A percentile compares a stretch with the other conserved stretches of the same genome.
These are phyloP conservation scores for Camellia japonica DNA, from an alignment of 148 eudicot genomes.

Conservation along the genomic window DNA sequence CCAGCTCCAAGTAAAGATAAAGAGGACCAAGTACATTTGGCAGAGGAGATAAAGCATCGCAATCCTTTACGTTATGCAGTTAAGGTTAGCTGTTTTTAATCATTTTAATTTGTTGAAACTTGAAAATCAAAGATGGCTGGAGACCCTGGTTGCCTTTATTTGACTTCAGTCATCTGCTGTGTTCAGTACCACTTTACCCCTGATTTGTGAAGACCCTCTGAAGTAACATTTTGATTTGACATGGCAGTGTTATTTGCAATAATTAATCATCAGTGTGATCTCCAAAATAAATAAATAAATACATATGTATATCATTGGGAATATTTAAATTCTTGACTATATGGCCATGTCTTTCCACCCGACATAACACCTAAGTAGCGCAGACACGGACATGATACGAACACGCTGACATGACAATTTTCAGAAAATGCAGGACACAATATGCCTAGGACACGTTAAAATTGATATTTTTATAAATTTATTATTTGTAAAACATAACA, in stretches of 20 bases:
- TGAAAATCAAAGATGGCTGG: background rate
- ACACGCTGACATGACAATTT: too few relatives aligned
- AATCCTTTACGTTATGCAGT: slow-evolving; percentile 88
- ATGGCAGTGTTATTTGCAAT: background rate
- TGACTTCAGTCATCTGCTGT: background rate
- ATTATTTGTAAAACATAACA: too few relatives aligned
- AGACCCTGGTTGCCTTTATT: background rate
- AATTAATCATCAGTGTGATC: background rate
- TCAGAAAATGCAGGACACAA: too few relatives aligned
- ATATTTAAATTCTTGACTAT: background rate
- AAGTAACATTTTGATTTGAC: background rate
- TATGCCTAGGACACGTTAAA: too few relatives aligned
- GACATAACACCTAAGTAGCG: too few relatives aligned
- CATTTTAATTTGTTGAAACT: background rate
- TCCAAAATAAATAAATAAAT: background rate
- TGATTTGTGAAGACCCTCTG: background rate
- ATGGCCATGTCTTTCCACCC: too few relatives aligned
- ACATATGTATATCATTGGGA: background rate
- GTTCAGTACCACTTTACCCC: background rate
- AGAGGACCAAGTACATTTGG: slow-evolving; percentile 67
- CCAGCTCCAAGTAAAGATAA: slow-evolving; percentile 72
- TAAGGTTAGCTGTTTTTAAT: slow-evolving; percentile 51
- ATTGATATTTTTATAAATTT: too few relatives aligned
- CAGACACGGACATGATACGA: too few relatives aligned
- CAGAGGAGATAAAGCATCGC: slow-evolving; percentile 79